Evolutionary conservation across 2,329 filamentous ascomycete genomes (phyloP).

Genomic region (Chaetomium strumarium): DNA sequence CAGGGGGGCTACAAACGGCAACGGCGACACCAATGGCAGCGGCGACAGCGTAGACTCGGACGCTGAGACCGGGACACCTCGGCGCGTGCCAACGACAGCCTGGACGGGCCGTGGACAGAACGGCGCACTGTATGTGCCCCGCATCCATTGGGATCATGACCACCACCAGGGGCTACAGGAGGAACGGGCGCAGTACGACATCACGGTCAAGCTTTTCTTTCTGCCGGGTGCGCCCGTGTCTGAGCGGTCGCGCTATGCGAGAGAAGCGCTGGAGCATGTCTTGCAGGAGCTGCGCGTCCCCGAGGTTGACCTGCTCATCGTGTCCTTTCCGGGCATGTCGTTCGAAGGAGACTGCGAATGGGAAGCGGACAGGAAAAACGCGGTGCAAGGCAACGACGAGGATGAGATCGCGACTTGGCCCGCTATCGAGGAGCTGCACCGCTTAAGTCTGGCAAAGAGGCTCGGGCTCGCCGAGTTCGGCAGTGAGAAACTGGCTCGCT

Average conservation of each 20-base stretch:
- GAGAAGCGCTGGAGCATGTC: constrained; percentile 74
- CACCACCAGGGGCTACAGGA: constrained; percentile 65
- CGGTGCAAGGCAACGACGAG: constrained; percentile 57
- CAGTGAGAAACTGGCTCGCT: constrained; percentile 70
- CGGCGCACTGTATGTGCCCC: constrained; percentile 66
- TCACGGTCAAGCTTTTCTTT: constrained; percentile 94
- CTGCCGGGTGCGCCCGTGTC: constrained; percentile 63
- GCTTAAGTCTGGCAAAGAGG: constrained; percentile 63
- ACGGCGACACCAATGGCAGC: constrained; percentile 31
- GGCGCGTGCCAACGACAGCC: constrained; percentile 31
- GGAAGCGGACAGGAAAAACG: constrained; percentile 59
- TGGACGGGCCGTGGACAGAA: constrained; percentile 65
- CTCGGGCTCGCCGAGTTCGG: constrained; percentile 91
- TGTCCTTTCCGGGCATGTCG: constrained; percentile 86
- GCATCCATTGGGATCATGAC: constrained; percentile 62
- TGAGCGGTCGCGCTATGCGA: constrained; percentile 62
- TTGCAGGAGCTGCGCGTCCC: constrained; percentile 69
- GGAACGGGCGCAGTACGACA: constrained; percentile 80
- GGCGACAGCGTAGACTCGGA: constrained; percentile 25
- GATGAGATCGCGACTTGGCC: constrained; percentile 65
- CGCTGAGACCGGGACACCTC: constrained; percentile 15
- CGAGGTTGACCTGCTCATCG: constrained; percentile 80
- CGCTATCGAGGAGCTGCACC: constrained; percentile 66
- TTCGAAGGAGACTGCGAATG: constrained; percentile 92
- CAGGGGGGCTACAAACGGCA: constrained; percentile 24